Percentiles rank a stretch among this genome's conserved stretches.
Conservation (phyloP, 768 basidiomycete species). For the Hericium rajendrae region DNA sequence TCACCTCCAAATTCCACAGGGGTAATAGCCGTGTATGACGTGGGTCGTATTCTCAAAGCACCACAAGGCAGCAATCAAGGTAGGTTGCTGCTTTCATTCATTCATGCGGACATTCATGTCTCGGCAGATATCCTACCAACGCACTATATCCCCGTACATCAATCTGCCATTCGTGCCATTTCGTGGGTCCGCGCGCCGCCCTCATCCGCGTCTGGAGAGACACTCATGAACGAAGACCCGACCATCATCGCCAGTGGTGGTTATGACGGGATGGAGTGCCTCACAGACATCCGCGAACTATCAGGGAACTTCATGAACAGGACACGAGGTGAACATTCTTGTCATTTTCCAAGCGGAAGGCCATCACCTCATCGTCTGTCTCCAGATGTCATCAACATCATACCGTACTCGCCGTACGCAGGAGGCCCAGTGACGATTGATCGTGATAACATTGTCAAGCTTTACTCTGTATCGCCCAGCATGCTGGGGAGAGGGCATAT, state of each 20-base stretch:
- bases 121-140: conserved; percentile 44
- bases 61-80: conserved; percentile 5
- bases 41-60: conserved; percentile 22
- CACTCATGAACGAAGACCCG: conserved; percentile 46
- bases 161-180: conserved; percentile 69
- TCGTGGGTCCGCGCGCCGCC: conserved; percentile 68
- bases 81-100: neutral
- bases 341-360: neutral
- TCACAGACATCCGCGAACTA: conserved; percentile 71
- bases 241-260: conserved; percentile 69
- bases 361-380: neutral
- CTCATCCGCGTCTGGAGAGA: conserved; percentile 34
- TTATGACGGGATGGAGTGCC: conserved; percentile 67
- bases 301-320: conserved; percentile 63
- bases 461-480: conserved; percentile 59
- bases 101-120: no score
- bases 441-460: conserved; percentile 73
- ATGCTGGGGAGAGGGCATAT: conserved; percentile 68
- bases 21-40: conserved; percentile 47
- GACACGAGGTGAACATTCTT: conserved; percentile 49
- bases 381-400: conserved; percentile 60
- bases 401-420: conserved; percentile 57
- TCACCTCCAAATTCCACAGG: conserved; percentile 24
- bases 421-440: conserved; percentile 73
- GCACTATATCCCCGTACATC: conserved; percentile 65